These are phyloP conservation scores for Phytophthora podocarpi DNA, from an alignment of 352 stramenopile species.

Conservation along the genomic window DNA sequence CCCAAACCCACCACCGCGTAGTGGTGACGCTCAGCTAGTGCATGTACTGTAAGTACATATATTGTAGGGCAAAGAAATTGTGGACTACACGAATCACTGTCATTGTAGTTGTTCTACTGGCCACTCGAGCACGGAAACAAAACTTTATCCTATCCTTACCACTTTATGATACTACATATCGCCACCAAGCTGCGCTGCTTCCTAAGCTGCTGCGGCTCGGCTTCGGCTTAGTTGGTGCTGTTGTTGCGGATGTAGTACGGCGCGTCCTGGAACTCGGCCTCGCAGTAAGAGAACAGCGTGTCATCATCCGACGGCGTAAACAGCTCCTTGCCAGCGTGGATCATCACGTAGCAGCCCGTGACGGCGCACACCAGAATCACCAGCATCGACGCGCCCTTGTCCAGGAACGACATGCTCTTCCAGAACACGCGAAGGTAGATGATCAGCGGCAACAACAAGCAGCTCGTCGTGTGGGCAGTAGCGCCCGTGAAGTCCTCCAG, in stretches of 20 bases:
- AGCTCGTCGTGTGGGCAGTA: constrained; percentile 56
- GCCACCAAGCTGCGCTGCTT: too few relatives aligned
- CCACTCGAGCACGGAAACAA: too few relatives aligned
- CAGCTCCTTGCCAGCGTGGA: constrained; percentile 55
- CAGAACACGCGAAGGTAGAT: constrained; percentile 60
- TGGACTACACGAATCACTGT: too few relatives aligned
- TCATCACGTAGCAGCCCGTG: constrained; percentile 58
- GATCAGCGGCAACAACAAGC: constrained; percentile 55
- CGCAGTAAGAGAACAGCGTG: constrained; percentile 64
- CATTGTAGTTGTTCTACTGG: too few relatives aligned
- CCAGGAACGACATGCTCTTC: constrained; percentile 41
- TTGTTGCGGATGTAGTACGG: constrained; percentile 52
- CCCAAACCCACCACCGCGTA: too few relatives aligned
- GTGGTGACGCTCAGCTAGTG: too few relatives aligned
- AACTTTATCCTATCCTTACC: too few relatives aligned
- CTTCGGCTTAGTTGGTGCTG: constrained; percentile 29
- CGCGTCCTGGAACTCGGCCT: constrained; percentile 45
- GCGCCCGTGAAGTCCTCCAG: constrained; percentile 61
- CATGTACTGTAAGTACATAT: too few relatives aligned
- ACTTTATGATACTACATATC: too few relatives aligned
- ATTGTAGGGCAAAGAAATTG: too few relatives aligned
- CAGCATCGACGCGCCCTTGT: constrained; percentile 47
- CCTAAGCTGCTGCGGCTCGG: neutral
- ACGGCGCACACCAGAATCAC: constrained; percentile 49
- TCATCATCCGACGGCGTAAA: constrained; percentile 49